Percentiles rank a stretch among this genome's conserved stretches.
Evolutionary conservation across 2,329 filamentous ascomycete species (phyloP).

Genomic region (Tolypocladium pustulatum): DNA sequence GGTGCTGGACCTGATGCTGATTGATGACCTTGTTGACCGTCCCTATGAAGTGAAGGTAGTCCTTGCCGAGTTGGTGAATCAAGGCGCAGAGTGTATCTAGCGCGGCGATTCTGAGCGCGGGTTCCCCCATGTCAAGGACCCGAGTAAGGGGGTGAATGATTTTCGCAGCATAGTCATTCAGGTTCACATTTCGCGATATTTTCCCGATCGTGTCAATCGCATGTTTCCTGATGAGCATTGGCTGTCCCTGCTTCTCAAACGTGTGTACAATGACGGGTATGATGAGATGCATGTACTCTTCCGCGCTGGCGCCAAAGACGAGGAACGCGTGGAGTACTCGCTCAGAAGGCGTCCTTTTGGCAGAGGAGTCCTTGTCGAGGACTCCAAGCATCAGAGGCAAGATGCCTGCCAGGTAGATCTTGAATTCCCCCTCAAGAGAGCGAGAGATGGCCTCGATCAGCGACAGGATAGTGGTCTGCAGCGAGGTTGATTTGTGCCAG

Average conservation of each 20-base stretch:
- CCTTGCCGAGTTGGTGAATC: constrained; percentile 90
- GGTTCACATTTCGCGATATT: constrained; percentile 89
- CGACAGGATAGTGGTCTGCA: constrained; percentile 85
- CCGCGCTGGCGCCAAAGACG: constrained; percentile 88
- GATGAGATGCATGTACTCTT: constrained; percentile 99
- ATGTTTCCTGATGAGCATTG: constrained; percentile 66
- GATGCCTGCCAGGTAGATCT: constrained; percentile 82
- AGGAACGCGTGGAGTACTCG: constrained; percentile 90
- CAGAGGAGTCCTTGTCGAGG: constrained; percentile 72
- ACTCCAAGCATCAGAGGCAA: constrained; percentile 91
- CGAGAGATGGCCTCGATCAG: constrained; percentile 89
- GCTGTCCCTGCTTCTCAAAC: constrained; percentile 82
- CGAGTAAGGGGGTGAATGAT: constrained; percentile 91
- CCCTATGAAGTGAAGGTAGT: constrained; percentile 88
- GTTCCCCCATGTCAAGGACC: constrained; percentile 65
- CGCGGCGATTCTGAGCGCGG: constrained; percentile 65
- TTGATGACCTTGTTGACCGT: constrained; percentile 84
- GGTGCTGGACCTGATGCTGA: constrained; percentile 71
- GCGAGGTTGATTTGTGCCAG: constrained; percentile 69
- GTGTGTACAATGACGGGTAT: constrained; percentile 90
- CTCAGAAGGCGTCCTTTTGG: constrained; percentile 72
- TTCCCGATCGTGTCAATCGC: constrained; percentile 94
- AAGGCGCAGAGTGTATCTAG: constrained; percentile 90
- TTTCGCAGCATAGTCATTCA: constrained; percentile 92
- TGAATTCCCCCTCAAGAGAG: constrained; percentile 94